Base-by-base conservation (phyloP, 129 eudicot genomes). In the Helianthus tuberosus region DNA sequence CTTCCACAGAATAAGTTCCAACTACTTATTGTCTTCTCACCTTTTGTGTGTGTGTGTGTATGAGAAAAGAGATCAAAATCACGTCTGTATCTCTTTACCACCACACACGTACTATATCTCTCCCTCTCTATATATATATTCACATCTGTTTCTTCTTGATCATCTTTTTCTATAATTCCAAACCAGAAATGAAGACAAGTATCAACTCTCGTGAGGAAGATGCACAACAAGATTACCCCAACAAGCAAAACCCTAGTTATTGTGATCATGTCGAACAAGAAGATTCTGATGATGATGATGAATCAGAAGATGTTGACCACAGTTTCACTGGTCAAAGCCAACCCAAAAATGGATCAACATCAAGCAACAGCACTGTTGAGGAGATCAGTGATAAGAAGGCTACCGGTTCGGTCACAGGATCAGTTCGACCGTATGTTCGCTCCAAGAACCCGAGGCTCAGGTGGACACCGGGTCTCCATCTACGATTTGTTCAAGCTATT, bases 401-500 rank as follows among this genome's bases (percentile, higher is more conserved):
- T 14, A 57, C 75, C 0, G 72, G 81, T 27, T 51, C 73, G 35
- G 73, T 66, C 36, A 66, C 81, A 2, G 85, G 86, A 71, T 83
- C 86, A 2, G 91, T 86, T 57, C 73, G 91, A 62, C 91, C 83
- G 8, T 86, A 86, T 32, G 82, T 74, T 66, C 88, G 91, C 1
- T 86, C 91, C 36, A 86, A 83, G 82, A 83, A 86, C 75, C 88
- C 91, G 1, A 83, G 91, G 80, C 91, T 86, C 1, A 78, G 91
- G 8, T 86, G 91, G 91, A 86, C 91, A n/a, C 88, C 91, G 17
- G 91, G 84, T 58, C 91, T 86, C 63, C 91, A 86, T 67, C 88
- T 82, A 54, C 79, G 91, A 61, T 86, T 86, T 61, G 73, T 83
- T 78, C 91, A 86, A 51, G 84, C 91, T n/a, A 77, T 86, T 55